Evolutionary conservation across 2,329 filamentous ascomycete genomes (phyloP).

Genomic region (Fusarium kyushuense): DNA sequence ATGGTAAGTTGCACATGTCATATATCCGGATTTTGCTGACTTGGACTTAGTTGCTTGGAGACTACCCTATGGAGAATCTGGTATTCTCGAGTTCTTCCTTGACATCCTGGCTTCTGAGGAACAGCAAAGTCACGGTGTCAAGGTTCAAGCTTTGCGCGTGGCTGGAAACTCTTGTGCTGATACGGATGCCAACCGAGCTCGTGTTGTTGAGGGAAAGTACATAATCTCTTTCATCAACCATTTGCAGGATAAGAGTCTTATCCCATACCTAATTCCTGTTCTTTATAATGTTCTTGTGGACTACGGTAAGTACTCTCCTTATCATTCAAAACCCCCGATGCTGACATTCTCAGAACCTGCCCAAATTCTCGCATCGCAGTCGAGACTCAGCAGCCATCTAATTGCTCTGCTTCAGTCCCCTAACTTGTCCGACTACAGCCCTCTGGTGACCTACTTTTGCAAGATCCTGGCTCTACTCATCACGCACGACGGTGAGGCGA

Average conservation of each 20-base stretch:
- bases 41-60: constrained; percentile 64
- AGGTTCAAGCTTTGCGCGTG: constrained; percentile 67
- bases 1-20: constrained; percentile 57
- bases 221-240: constrained; percentile 62
- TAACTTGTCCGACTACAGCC: constrained; percentile 55
- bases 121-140: constrained; percentile 57
- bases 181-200: constrained; percentile 70
- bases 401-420: constrained; percentile 63
- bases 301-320: constrained; percentile 61
- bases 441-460: constrained; percentile 65
- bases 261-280: constrained; percentile 68
- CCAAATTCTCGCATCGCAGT: constrained; percentile 66
- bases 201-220: constrained; percentile 63
- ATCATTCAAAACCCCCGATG: background rate
- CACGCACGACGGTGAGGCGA: constrained; percentile 63
- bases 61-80: constrained; percentile 67
- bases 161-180: constrained; percentile 74
- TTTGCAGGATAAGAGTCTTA: constrained; percentile 60
- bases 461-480: constrained; percentile 68
- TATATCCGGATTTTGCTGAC: background rate
- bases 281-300: constrained; percentile 73
- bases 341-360: constrained; percentile 62
- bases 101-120: constrained; percentile 56
- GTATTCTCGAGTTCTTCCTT: constrained; percentile 68
- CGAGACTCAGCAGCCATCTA: constrained; percentile 62